Evolutionary conservation across 257 asterid genomes (phyloP), one percentile per base, ranked within the genome.

Genomic region (Solanum ahanhuiri): DNA sequence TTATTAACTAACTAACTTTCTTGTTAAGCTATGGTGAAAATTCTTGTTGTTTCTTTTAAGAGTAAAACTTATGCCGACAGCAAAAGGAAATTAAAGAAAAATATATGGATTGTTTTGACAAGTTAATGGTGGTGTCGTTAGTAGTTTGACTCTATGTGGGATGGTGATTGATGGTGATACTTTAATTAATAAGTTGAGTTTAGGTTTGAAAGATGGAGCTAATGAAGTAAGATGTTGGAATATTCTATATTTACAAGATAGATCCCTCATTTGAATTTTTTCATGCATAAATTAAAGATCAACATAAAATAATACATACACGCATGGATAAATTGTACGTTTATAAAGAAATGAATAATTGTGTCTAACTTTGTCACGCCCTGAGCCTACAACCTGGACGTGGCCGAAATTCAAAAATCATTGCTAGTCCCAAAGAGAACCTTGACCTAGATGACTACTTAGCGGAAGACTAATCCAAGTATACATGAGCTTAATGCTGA

Each of bases 111-210:
- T 31, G 76, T 18, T 20, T 25, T 30, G n/a, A 66, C 75, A 35
- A 81, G 25, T 15, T 28, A 64, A 64, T 23, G 71, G 71, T 72
- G 37, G 22, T 25, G 89, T 70, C 66, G 84, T 83, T 12, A 28
- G 51, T 84, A 41, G 23, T 84, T 87, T 89, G 87, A 87, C 90
- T 67, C 73, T 86, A 75, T 71, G 67, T 45, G 83, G 12, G 83
- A 41, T n/a, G 41, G 84, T 30, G 84, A 86, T 83, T 86, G 90
- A 88, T 86, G 34, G 87, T 86, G 86, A 83, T 77, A 88, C 87
- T 54, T 28, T 37, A 72, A 60, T 85, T 60, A 20, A 60, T 20
- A 33, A 33, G 64, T 66, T 88, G 83, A 75, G 89, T 86, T 86
- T 86, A 86, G 87, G 90, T 83, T 88, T 86, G 90, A 88, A 86